Base-by-base conservation (phyloP, 73 alveolate species). In the Stentor coeruleus region DNA sequence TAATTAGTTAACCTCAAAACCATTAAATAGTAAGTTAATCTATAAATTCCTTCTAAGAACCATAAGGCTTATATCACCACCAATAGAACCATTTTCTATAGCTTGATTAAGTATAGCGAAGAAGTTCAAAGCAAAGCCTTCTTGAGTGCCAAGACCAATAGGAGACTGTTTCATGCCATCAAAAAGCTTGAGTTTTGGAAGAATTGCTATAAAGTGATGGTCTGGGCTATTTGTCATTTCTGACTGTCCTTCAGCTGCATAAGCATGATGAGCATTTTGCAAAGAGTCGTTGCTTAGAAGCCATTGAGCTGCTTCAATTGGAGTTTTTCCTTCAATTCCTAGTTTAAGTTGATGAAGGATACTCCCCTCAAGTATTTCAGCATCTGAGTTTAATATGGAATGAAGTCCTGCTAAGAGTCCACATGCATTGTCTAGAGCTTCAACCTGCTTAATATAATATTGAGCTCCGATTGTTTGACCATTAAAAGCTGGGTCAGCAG, bases 361-460 rank as follows among this genome's bases (percentile, higher is more conserved):
- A 38, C 92, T 77, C 4, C 86, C 95, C 26, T 84, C 81, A 41
- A 83, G 80, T 60, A 90, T 85, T 28, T 86, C 74, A 20, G 87
- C 37, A 42, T 92, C 86, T 59, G 87, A 74, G 91, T 94, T 94
- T 31, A 87, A 88, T 31, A 92, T 86, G 30, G 93, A 84, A 77
- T 94, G 99, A 3, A 94, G 39, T 55, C 96, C 77, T 3, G 99
- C 99, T 74, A 94, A 89, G 31, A 94, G 84, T 41, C 99, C 99
- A 82, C 99, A 94, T 3, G 99, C 99, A 75, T 92, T 92, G 84
- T 94, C 99, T 55, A 94, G 87, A 38, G 74, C 86, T 0, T 75
- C 86, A 28, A 97, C 89, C 88, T 94, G 96, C 59, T 88, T 94
- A 93, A 94, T 94, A 77, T 88, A 94, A 81, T 84, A 94, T 26